These are phyloP conservation scores for Cercophora newfieldiana DNA, from an alignment of 495 filamentous ascomycete species.

Conservation along the genomic window DNA sequence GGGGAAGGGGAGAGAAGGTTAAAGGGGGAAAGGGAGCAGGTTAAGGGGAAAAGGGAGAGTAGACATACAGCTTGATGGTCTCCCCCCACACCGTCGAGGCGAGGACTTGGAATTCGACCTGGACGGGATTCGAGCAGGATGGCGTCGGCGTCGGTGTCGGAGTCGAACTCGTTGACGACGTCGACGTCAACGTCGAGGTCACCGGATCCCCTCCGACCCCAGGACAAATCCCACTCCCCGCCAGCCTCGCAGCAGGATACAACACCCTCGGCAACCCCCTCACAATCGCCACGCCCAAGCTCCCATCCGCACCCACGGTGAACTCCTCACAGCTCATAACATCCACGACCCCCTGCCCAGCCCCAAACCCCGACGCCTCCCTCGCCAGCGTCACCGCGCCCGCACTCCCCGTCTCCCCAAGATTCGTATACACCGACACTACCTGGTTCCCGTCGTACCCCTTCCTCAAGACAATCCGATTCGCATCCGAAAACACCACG, in stretches of 20 bases:
- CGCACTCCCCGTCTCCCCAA: conserved; percentile 48
- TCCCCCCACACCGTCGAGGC: conserved; percentile 58
- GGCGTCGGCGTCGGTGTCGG: not conserved
- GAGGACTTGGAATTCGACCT: conserved; percentile 59
- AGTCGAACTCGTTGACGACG: not conserved
- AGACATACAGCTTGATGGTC: conserved; percentile 52
- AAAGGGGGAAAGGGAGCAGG: not conserved
- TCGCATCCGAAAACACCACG: conserved; percentile 56
- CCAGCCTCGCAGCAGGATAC: conserved; percentile 40
- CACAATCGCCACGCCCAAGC: conserved; percentile 47
- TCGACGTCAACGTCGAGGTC: conserved; percentile 1
- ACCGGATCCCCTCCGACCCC: conserved; percentile 3
- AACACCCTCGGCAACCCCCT: conserved; percentile 54
- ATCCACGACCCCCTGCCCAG: conserved; percentile 45
- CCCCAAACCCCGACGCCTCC: conserved; percentile 42
- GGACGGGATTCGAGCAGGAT: conserved; percentile 30
- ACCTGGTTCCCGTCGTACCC: conserved; percentile 55
- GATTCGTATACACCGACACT: conserved; percentile 62
- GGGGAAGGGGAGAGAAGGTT: too few species aligned
- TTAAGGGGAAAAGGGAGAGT: not conserved
- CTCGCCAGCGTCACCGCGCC: conserved; percentile 51
- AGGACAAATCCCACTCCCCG: conserved; percentile 44
- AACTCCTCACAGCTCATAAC: conserved; percentile 50
- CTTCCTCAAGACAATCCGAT: conserved; percentile 66
- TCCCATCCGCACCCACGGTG: conserved; percentile 46